Evolutionary conservation across 441 rosid species (phyloP).

Genomic region (Metrosideros polymorpha): DNA sequence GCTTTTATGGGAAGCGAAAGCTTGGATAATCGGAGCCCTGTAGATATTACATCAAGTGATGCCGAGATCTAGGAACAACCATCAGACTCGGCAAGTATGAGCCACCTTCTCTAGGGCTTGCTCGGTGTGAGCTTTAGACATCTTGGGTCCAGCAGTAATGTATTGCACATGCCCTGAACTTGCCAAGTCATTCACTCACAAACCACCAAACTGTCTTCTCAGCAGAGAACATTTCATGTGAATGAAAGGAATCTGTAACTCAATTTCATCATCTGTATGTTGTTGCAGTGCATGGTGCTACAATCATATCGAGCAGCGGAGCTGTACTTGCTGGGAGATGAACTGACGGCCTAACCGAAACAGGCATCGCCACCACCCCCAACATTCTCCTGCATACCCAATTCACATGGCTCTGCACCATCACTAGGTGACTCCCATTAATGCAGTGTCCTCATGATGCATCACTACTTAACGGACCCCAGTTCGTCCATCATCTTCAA

Average conservation of each 20-base stretch:
- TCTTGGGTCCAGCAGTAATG: not conserved
- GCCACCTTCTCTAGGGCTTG: not conserved
- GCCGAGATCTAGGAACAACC: not conserved
- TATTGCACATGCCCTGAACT: not conserved
- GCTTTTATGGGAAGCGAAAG: not conserved
- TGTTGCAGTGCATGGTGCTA: not conserved
- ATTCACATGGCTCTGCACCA: not conserved
- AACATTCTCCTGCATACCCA: not conserved
- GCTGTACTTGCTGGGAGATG: not conserved
- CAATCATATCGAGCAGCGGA: not conserved
- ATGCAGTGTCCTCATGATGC: not conserved
- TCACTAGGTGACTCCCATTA: not conserved
- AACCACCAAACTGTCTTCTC: not conserved
- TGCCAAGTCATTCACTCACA: not conserved
- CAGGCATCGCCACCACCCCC: not conserved
- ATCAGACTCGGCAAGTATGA: not conserved
- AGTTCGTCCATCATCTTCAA: not conserved
- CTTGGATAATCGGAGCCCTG: not conserved
- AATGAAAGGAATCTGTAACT: not conserved
- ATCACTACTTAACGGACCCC: not conserved
- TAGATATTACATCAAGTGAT: not conserved
- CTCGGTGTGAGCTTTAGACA: not conserved
- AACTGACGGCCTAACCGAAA: not conserved
- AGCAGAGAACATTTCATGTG: not conserved
- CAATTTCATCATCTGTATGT: not conserved